Conservation (phyloP, 2,329 filamentous ascomycete genomes). For the Diaporthe helianthi region DNA sequence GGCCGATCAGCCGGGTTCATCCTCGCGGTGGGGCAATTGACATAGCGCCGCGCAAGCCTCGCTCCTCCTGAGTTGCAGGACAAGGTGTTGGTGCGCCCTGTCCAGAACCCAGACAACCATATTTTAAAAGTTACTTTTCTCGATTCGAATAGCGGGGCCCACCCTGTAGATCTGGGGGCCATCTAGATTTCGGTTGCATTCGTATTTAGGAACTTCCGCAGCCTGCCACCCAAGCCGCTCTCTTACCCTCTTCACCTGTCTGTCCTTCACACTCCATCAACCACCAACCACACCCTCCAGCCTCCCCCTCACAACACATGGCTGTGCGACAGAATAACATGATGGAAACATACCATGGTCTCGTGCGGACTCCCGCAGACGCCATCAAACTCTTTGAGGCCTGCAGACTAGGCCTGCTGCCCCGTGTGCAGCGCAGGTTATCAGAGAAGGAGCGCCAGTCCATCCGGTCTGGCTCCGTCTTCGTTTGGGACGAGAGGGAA, state of each 20-base stretch:
- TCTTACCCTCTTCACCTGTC: no score
- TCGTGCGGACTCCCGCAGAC: constrained; percentile 93
- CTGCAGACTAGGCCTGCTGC: constrained; percentile 86
- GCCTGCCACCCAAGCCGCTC: no score
- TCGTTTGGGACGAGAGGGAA: constrained; percentile 99
- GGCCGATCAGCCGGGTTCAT: constrained; percentile 34
- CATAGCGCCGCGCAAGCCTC: constrained; percentile 37
- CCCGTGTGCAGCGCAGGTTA: constrained; percentile 87
- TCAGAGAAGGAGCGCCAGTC: constrained; percentile 97
- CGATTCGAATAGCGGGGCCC: constrained; percentile 31
- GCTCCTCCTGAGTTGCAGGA: constrained; percentile 36
- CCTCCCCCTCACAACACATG: constrained; percentile 19
- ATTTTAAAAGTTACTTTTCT: constrained; percentile 35
- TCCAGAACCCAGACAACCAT: constrained; percentile 33
- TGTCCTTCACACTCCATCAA: constrained; percentile 10
- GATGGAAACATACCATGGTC: constrained; percentile 98
- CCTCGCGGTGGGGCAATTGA: constrained; percentile 35
- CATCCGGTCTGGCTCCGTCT: constrained; percentile 95
- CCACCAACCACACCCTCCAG: constrained; percentile 13
- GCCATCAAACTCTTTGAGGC: constrained; percentile 99
- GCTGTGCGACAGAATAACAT: constrained; percentile 41
- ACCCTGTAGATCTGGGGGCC: constrained; percentile 34
- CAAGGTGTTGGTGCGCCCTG: constrained; percentile 36
- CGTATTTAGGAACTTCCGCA: constrained; percentile 31
- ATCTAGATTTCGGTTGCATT: constrained; percentile 32